Evolutionary conservation across 805 yeast genomes (phyloP).

Genomic region (Danielia oregonensis): DNA sequence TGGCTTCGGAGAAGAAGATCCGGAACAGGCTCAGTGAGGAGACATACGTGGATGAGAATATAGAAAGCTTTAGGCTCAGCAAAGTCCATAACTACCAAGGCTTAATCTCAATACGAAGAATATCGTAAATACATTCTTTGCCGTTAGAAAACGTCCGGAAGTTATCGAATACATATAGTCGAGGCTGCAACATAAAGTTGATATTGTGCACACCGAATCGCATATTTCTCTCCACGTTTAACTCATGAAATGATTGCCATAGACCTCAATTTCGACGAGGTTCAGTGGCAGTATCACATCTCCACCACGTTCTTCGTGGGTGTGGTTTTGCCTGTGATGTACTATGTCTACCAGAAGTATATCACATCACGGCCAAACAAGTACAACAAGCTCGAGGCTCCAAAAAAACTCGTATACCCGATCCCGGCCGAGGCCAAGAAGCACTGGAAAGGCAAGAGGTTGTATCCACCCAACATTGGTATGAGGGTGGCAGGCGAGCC

Average conservation of each 20-base stretch:
- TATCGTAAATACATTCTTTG: too few relatives aligned
- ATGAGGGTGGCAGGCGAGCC: constrained; percentile 62
- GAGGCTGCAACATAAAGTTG: too few relatives aligned
- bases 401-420: constrained; percentile 48
- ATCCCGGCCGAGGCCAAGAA: constrained; percentile 77
- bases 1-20: neutral
- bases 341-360: constrained; percentile 33
- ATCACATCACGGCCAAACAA: constrained; percentile 36
- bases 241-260: constrained; percentile 45
- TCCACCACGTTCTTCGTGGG: constrained; percentile 41
- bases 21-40: neutral
- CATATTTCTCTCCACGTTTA: too few relatives aligned
- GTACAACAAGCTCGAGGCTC: constrained; percentile 41
- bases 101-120: too few relatives aligned
- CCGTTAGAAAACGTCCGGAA: neutral
- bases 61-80: too few relatives aligned
- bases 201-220: neutral
- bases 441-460: constrained; percentile 87
- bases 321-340: constrained; percentile 34
- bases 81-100: too few relatives aligned
- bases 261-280: constrained; percentile 36
- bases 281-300: constrained; percentile 44
- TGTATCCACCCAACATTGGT: constrained; percentile 54
- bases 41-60: neutral
- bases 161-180: too few relatives aligned